Evolutionary conservation across 2,329 filamentous ascomycete genomes (phyloP), one percentile per base, ranked within the genome.

Genomic region (Pseudogymnoascus sp.): DNA sequence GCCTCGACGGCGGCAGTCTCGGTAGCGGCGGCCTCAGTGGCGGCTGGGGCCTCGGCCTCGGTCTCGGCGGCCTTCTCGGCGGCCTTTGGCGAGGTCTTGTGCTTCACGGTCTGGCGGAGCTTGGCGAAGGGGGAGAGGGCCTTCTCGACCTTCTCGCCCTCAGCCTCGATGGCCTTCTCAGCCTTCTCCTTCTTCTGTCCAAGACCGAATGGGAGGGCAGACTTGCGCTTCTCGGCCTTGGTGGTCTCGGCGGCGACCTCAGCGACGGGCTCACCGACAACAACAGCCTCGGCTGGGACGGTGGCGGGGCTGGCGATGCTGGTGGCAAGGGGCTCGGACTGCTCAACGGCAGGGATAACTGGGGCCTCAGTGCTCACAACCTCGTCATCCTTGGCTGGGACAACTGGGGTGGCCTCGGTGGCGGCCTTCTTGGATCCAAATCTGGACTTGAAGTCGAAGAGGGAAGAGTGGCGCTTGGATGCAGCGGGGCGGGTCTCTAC

Each of bases 121-220:
- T 73, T 74, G 65, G 72, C 69, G 65, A 75, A 74, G 53, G 72
- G 71, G 40, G 71, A 73, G 62, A 68, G 68, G 59, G 71, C 69
- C 64, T 73, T 72, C 60, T 67, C 50, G n/a, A 6, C 65, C 31
- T 65, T 68, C 65, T 73, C 71, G 65, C 78, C 73, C 67, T 82
- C 80, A 61, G 76, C 73, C 69, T 85, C 82, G 26, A 68, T 63
- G 17, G 67, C 62, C 68, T 73, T 72, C 75, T 84, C 64, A n/a
- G 67, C 62, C 68, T 73, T 72, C 75, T 84, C 83, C 82, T 88
- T 88, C 79, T 85, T 82, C 77, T 82, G 83, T 74, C 85, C 80
- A 70, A 76, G 82, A 69, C 85, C 85, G 73, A 88, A 89, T 66
- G 73, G 73, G 26, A 75, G 68, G 75, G 88, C 82, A 69, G 84